Evolutionary conservation across 1,284 basidiomycete species (phyloP), one percentile per base, ranked within the genome.

Genomic region (Austropuccinia psidii): DNA sequence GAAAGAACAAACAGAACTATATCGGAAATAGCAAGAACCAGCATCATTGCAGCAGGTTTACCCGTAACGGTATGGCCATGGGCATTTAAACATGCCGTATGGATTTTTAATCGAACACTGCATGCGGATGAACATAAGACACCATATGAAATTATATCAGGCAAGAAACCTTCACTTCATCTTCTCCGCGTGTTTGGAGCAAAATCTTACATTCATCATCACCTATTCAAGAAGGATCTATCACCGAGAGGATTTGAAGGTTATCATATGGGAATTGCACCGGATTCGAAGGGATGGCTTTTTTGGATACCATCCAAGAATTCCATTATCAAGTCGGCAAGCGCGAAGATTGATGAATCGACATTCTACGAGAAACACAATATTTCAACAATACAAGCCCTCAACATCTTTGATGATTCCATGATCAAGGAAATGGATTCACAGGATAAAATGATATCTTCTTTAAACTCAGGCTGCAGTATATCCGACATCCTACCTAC

Each of bases 151-250:
- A 15, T 31, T n/a, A n/a, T n/a, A n/a, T n/a, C n/a, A n/a, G n/a
- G n/a, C n/a, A n/a, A n/a, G n/a, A n/a, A n/a, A n/a, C 61, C 61
- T 65, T 45, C n/a, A 4, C 54, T 57, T 2, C 31, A 57, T n/a
- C n/a, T n/a, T 15, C 17, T 52, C 17, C 1, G 31, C 9, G 62
- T 50, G 13, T 50, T 64, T 64, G 61, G 61, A 13, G 45, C 43
- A 17, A 39, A 49, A 6, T 27, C 62, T 33, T 65, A 37, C 29
- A 17, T 65, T 2, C 43, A 65, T 31, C 29, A 65, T 21, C 4
- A 19, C 17, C 43, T 31, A 2, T 47, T 49, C 8, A 11, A 19
- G 19, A 65, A 65, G 39, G 15, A 65, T 17, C 47, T 65, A n/a
- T 11, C 33, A 19, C 62, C 45, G 7, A 1, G 31, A 3, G 8